Base-by-base conservation (phyloP, 345 rosid genomes). In the Salix purpurea region DNA sequence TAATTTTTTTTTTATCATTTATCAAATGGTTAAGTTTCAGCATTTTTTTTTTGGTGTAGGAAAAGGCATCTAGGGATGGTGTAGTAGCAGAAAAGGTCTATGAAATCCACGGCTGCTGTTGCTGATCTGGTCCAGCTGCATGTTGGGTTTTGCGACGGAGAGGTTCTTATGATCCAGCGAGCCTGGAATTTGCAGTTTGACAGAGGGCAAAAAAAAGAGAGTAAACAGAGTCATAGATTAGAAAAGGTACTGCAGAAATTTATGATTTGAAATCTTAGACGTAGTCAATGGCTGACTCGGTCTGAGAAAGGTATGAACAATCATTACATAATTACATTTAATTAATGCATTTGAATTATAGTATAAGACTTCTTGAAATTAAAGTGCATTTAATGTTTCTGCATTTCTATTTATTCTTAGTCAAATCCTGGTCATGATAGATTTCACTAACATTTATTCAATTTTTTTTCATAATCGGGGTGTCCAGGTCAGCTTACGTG, bases 401-500 rank as follows among this genome's bases (percentile, higher is more conserved):
- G 16, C 50, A 46, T 46, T 3, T 46, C 50, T 46, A 13, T 46
- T 14, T 12, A 46, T 46, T 14, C 50, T 14, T 46, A 13, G 50
- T 46, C 50, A 46, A 46, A 46, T 46, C 16, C 18, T 15, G 4
- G 50, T 46, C 18, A 14, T 44, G 13, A 44, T 46, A 46, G 5
- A 44, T 40, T 34, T 34, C 36, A 34, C 36, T 34, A 4, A 6
- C 36, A 34, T 34, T 4, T 30, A 3, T 28, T 28, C 30, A 26
- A 2, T 30, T 30, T 30, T 30, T 3, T 30, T 30, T 30, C 0
- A 2, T 30, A 30, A 30, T 30, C 0, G 4, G 0, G 32, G 0
- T 30, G 4, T 30, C 4, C 4, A 4, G 32, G 4, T 0, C 2
- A 30, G 0, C 0, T 30, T 30, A 0, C 32, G 0, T 0, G 0